Conservation (phyloP, 192 early-diverging fungal genomes). For the Backusella morwellensis region DNA sequence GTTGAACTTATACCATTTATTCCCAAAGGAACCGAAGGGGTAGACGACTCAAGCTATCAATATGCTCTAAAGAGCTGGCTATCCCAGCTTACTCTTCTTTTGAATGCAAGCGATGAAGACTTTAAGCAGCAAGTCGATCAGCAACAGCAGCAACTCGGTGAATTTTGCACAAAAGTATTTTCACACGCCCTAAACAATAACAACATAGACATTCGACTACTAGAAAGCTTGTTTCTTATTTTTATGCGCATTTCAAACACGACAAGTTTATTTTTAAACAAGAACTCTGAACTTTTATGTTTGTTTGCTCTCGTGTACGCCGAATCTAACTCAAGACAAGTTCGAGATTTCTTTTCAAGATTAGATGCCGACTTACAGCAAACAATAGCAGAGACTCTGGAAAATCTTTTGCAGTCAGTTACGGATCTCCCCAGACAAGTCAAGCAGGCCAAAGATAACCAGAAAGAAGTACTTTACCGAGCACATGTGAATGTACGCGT, state of each 20-base stretch:
- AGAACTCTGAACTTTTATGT: neutral
- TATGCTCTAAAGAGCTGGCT: neutral
- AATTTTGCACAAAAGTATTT: neutral
- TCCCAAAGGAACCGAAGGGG: neutral
- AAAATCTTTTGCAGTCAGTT: neutral
- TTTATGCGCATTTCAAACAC: slow-evolving; percentile 3
- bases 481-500: slow-evolving; percentile 1
- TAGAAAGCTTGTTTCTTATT: neutral
- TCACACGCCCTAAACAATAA: neutral
- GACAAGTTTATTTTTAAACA: neutral
- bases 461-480: neutral
- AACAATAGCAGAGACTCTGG: neutral
- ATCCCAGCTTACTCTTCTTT: neutral
- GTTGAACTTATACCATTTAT: slow-evolving; percentile 4
- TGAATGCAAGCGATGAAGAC: neutral
- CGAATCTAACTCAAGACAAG: slow-evolving; percentile 6
- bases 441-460: neutral
- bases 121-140: slow-evolving; percentile 1
- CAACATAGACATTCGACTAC: neutral
- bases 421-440: neutral
- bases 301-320: neutral
- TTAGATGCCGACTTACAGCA: neutral
- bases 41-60: neutral
- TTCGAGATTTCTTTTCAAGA: neutral
- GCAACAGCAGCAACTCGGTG: neutral